These are phyloP conservation scores for Rhazya stricta DNA, from an alignment of 257 asterid genomes.

Conservation along the genomic window DNA sequence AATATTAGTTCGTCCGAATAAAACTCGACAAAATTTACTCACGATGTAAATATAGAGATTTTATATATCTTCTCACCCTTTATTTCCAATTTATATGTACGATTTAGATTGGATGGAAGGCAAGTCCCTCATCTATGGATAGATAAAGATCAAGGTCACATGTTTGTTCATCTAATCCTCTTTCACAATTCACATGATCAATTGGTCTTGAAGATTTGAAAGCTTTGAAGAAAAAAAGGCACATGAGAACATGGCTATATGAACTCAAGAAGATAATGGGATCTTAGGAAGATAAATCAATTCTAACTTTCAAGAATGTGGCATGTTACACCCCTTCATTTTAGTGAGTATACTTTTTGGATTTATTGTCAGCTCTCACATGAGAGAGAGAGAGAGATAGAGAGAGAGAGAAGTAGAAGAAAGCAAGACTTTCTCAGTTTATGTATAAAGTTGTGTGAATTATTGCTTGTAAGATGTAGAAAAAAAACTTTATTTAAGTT, in stretches of 20 bases:
- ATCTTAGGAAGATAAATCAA: background rate
- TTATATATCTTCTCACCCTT: too few relatives aligned
- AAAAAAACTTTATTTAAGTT: background rate
- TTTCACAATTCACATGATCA: constrained; percentile 27
- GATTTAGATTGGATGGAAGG: background rate
- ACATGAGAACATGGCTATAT: constrained; percentile 19
- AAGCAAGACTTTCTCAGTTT: constrained; percentile 5
- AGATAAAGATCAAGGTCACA: constrained; percentile 29
- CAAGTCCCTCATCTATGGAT: background rate
- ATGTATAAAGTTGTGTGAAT: constrained; percentile 26
- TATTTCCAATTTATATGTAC: too few relatives aligned
- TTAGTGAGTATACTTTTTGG: constrained; percentile 14
- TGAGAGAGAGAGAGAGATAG: constrained; percentile 21
- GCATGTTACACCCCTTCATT: constrained; percentile 41
- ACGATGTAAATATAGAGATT: too few relatives aligned
- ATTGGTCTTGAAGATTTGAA: constrained; percentile 1
- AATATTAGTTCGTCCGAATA: too few relatives aligned
- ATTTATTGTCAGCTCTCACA: constrained; percentile 30
- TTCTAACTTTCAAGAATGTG: constrained; percentile 38
- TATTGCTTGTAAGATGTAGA: constrained; percentile 26
- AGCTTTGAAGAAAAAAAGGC: constrained; percentile 8
- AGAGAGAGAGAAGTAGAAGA: constrained; percentile 2
- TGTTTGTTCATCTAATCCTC: constrained; percentile 26
- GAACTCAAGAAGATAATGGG: background rate
- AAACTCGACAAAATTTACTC: too few relatives aligned